Evolutionary conservation across 2,329 filamentous ascomycete species (phyloP), one percentile per base, ranked within the genome.

Genomic region (Ceratocystis ficicola): DNA sequence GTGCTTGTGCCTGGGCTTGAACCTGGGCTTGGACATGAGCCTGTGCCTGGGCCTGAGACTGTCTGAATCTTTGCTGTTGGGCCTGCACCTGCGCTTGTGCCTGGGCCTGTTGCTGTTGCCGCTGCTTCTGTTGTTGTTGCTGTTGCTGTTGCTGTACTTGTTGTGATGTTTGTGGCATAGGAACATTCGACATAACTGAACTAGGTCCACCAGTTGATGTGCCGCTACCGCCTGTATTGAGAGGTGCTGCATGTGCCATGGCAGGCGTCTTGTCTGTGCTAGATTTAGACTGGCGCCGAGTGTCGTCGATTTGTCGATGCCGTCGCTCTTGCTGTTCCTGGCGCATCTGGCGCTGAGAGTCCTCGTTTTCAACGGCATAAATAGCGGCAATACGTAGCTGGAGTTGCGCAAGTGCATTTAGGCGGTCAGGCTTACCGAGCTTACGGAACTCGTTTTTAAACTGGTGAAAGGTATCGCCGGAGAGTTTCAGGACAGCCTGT

Each of bases 351-450:
- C 77, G 73, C 68, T 78, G 77, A 62, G 75, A 68, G 50, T 78
- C 77, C 68, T 78, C 77, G 67, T 78, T 78, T 61, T 78, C 76
- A 1, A 78, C 72, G 10, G 76, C 76, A 64, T 77, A 78, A 12
- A 78, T 76, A 57, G 77, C 77, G 6, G 77, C 77, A 25, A 78
- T 73, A 15, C 76, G 72, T 12, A 78, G 72, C 66, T 78, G 77
- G 20, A 78, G 68, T 66, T 76, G 75, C 4, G 77, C 74, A 1
- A 78, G 70, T 8, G 73, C 72, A 20, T 73, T 73, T 2, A 78
- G 67, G 5, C 77, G 74, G 7, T 78, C 76, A 1, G 74, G 70
- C 46, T 76, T 75, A 5, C 74, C 70, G 73, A 78, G 75, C 64
- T 77, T 77, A 5, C 77, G 75, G 44, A 78, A 78, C 41, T 78